Base-by-base conservation (phyloP, 331 rosid species). In the Quercus tomentella region DNA sequence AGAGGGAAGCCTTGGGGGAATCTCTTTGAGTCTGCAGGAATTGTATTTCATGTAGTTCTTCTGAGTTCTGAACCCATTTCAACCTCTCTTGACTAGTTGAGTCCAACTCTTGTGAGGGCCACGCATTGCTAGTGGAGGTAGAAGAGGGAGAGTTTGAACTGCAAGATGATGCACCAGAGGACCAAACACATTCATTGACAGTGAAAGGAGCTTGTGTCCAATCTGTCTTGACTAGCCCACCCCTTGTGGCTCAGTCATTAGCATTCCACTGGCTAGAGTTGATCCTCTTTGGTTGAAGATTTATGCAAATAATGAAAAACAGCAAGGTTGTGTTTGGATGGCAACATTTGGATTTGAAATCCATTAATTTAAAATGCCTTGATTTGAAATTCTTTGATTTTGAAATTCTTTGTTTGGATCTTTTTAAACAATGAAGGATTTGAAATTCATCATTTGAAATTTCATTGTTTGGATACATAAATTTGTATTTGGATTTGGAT, bases 171-270 rank as follows among this genome's bases (percentile, higher is more conserved):
- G 81, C 17, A 3, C 71, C 86, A 56, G 83, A 77, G 5, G 86
- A 70, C 71, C 65, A 4, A 30, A 75, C 26, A 15, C 90, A 86
- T 0, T 84, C 88, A 63, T 79, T 82, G 0, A 83, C 86, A 0
- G 66, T 60, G 74, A 88, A 88, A 18, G 91, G 89, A 35, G 88
- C 91, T 56, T 85, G 69, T 12, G 25, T 49, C 86, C 91, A 88
- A 37, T 88, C 86, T 4, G 88, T 88, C 80, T 85, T 88, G 0
- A 88, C 85, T 18, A 88, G 82, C 6, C 89, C 91, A 0, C 89
- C 89, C 56, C 91, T 79, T 18, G 89, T 88, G 26, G 91, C 88
- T 89, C 89, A 88, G 16, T 85, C 84, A 76, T 88, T 89, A 7
- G 88, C 91, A 45, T 88, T 85, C 89, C 91, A 88, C 0, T 85